Conservation (phyloP, 805 yeast genomes). For the Ogataea methanolica region DNA sequence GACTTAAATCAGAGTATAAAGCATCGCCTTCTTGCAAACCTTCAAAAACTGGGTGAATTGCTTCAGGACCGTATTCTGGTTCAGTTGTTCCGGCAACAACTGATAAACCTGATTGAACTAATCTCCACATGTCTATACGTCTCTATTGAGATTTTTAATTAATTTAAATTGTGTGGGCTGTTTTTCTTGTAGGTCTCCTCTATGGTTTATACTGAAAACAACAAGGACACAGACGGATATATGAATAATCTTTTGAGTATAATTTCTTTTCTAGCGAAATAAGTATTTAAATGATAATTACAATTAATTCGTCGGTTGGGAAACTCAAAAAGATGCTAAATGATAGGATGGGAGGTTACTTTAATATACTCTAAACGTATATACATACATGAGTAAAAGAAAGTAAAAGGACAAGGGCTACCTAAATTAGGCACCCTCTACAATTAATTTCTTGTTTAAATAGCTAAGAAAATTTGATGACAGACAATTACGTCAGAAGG, state of each 20-base stretch:
- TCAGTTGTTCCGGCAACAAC: conserved; percentile 97
- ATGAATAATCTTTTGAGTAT: not conserved
- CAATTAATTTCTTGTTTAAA: too few species aligned
- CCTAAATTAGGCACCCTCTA: too few species aligned
- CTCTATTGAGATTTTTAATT: not conserved
- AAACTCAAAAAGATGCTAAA: too few species aligned
- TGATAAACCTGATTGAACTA: conserved; percentile 43
- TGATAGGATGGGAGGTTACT: too few species aligned
- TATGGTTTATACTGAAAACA: not conserved
- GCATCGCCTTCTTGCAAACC: conserved; percentile 54
- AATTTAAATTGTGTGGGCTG: not conserved
- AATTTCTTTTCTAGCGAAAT: not conserved
- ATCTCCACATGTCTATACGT: conserved; percentile 26
- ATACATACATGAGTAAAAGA: too few species aligned
- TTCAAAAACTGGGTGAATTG: conserved; percentile 68
- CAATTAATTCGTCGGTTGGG: too few species aligned
- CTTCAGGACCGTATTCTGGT: conserved; percentile 93
- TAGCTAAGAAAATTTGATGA: too few species aligned
- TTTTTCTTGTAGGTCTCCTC: too few species aligned
- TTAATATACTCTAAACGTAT: too few species aligned
- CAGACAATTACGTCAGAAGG: too few species aligned
- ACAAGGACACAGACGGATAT: not conserved
- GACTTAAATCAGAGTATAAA: conserved; percentile 53
- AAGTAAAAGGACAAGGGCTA: too few species aligned
- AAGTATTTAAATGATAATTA: too few species aligned